Evolutionary conservation across 108 stramenopile genomes (phyloP).

Genomic region (Discostella pseudostelligera): DNA sequence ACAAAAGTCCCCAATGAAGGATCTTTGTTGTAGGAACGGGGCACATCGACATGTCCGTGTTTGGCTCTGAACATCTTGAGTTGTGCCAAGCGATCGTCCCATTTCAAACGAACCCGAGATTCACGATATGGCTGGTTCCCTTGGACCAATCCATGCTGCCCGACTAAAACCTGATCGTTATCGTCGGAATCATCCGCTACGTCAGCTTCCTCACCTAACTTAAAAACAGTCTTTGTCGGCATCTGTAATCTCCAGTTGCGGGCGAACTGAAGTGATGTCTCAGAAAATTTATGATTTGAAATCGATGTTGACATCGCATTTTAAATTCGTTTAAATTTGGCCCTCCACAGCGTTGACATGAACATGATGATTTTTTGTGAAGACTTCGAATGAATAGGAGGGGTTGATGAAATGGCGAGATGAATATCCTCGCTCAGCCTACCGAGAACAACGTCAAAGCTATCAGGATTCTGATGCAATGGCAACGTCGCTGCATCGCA

Average conservation of each 20-base stretch:
- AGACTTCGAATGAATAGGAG: no score
- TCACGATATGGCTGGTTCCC: neutral
- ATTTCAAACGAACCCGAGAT: conserved; percentile 25
- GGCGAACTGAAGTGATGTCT: no score
- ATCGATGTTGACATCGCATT: no score
- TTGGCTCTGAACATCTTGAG: conserved; percentile 17
- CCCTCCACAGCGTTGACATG: no score
- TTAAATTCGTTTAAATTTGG: no score
- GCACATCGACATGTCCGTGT: conserved; percentile 29
- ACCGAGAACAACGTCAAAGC: no score
- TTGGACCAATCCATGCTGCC: no score
- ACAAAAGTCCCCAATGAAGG: conserved; percentile 20
- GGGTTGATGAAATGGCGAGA: no score
- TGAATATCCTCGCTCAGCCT: no score
- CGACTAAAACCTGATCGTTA: no score
- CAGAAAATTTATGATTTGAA: no score
- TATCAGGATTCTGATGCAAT: neutral
- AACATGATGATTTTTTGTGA: no score
- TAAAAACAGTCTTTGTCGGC: neutral
- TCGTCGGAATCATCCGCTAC: neutral
- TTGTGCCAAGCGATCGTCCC: conserved; percentile 20
- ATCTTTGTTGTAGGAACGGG: conserved; percentile 18
- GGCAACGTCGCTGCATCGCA: conserved; percentile 16
- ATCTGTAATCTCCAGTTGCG: neutral
- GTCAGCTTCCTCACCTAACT: neutral